phyloP scores from a whole-genome alignment of 345 rosid species.

The Adansonia digitata region DNA sequence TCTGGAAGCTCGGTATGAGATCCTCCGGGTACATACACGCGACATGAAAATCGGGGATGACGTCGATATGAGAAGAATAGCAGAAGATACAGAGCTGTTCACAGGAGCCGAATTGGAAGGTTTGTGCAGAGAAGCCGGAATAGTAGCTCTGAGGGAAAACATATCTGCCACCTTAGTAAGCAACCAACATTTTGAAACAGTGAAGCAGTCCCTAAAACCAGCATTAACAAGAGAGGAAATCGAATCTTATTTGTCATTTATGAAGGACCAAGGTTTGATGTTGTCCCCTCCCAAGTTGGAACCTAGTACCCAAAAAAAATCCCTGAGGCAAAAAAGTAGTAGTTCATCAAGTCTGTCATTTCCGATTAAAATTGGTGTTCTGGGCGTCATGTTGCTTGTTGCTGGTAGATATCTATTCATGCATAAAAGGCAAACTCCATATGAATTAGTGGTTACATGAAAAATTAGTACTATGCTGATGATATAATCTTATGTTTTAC shows the following conservation, averaged over 20 bases:
- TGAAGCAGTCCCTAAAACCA: slow-evolving; percentile 60
- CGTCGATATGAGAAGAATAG: slow-evolving; percentile 61
- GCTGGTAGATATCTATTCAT: slow-evolving; percentile 34
- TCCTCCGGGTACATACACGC: slow-evolving; percentile 68
- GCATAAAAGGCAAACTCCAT: slow-evolving; percentile 12
- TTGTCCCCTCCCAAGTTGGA: neutral
- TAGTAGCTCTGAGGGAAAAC: slow-evolving; percentile 77
- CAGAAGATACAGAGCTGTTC: slow-evolving; percentile 73
- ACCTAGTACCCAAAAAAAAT: neutral
- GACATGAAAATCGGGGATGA: slow-evolving; percentile 66
- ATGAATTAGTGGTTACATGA: slow-evolving; percentile 26
- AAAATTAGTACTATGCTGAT: neutral
- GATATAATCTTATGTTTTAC: neutral
- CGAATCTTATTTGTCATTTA: slow-evolving; percentile 56
- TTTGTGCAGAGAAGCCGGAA: slow-evolving; percentile 82
- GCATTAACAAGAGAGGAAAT: slow-evolving; percentile 61
- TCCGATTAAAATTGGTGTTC: slow-evolving; percentile 28
- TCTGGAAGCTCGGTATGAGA: slow-evolving; percentile 68
- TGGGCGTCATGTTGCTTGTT: slow-evolving; percentile 30
- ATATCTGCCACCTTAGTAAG: slow-evolving; percentile 52
- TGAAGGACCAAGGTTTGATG: slow-evolving; percentile 21
- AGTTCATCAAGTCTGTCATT: slow-evolving; percentile 11
- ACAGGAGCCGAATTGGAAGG: slow-evolving; percentile 89
- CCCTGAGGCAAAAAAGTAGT: slow-evolving; percentile 16
- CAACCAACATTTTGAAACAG: slow-evolving; percentile 63